These are phyloP conservation scores for Purshia tridentata DNA, from an alignment of 306 rosid species.

Conservation along the genomic window DNA sequence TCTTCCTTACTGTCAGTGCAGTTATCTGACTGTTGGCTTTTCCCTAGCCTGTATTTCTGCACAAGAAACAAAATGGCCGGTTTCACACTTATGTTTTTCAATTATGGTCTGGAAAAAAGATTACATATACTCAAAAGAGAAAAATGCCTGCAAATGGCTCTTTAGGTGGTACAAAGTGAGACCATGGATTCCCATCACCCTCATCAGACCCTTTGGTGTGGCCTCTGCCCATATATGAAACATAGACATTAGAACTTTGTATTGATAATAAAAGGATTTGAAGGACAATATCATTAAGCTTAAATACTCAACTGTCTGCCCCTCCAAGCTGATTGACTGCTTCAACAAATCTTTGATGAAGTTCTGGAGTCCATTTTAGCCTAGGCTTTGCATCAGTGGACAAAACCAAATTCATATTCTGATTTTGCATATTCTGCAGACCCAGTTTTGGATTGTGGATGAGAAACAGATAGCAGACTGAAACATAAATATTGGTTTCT, in stretches of 20 bases:
- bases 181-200: slow-evolving; percentile 85
- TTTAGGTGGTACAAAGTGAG: slow-evolving; percentile 91
- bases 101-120: background rate
- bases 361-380: slow-evolving; percentile 89
- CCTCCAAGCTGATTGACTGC: slow-evolving; percentile 92
- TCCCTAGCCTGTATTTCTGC: slow-evolving; percentile 90
- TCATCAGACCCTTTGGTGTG: slow-evolving; percentile 92
- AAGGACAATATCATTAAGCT: background rate
- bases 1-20: slow-evolving; percentile 51
- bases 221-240: slow-evolving; percentile 61
- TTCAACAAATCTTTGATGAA: slow-evolving; percentile 82
- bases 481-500: slow-evolving; percentile 33
- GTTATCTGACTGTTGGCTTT: slow-evolving; percentile 62
- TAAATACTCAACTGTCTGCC: slow-evolving; percentile 72
- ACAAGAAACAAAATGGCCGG: slow-evolving; percentile 8
- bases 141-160: slow-evolving; percentile 94
- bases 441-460: slow-evolving; percentile 36
- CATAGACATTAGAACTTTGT: slow-evolving; percentile 17
- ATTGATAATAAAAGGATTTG: background rate
- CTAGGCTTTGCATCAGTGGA: slow-evolving; percentile 96
- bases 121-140: slow-evolving; percentile 9
- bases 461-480: slow-evolving; percentile 29
- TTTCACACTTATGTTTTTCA: slow-evolving; percentile 19
- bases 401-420: slow-evolving; percentile 78
- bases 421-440: slow-evolving; percentile 62